A percentile compares a stretch with the other conserved stretches of the same genome.
Conservation (phyloP, 1,139 yeast genomes). For the Yamadazyma oceani region DNA sequence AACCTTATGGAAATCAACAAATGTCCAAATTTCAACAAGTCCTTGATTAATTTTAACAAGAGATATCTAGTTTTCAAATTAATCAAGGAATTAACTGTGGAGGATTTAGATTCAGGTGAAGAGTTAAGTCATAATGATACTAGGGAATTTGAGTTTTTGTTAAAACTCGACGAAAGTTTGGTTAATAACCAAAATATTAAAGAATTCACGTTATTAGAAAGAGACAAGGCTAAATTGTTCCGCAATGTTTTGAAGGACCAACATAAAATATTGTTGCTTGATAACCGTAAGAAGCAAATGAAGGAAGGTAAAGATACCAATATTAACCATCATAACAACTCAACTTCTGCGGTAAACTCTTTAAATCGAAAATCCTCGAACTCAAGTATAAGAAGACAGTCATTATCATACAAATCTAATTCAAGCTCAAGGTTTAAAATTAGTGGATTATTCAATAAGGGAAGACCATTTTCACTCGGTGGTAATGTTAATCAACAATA, state of each 20-base stretch:
- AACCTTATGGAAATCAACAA: slow-evolving; percentile 39
- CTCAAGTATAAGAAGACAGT: slow-evolving; percentile 40
- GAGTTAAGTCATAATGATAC: slow-evolving; percentile 36
- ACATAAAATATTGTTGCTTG: slow-evolving; percentile 31
- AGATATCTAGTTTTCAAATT: slow-evolving; percentile 43
- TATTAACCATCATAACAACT: slow-evolving; percentile 3
- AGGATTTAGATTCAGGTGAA: slow-evolving; percentile 25
- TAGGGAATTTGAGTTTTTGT: slow-evolving; percentile 46
- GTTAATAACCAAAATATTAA: slow-evolving; percentile 27
- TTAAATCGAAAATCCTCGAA: slow-evolving; percentile 34
- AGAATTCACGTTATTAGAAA: slow-evolving; percentile 29
- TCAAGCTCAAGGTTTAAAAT: slow-evolving; percentile 42
- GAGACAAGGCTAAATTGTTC: slow-evolving; percentile 31
- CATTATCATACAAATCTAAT: slow-evolving; percentile 40
- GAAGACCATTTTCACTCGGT: slow-evolving; percentile 32
- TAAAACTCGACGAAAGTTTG: slow-evolving; percentile 41
- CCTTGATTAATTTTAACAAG: slow-evolving; percentile 42
- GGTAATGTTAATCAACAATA: slow-evolving; percentile 15
- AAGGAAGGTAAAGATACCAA: slow-evolving; percentile 18
- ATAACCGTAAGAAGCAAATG: slow-evolving; percentile 35
- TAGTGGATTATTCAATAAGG: slow-evolving; percentile 42
- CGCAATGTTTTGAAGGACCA: slow-evolving; percentile 35
- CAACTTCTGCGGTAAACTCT: slow-evolving; percentile 5
- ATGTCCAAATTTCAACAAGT: slow-evolving; percentile 30
- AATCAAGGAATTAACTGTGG: slow-evolving; percentile 42